Base-by-base conservation (phyloP, 2,329 filamentous ascomycete genomes). In the Aspergillus aculeatinus region DNA sequence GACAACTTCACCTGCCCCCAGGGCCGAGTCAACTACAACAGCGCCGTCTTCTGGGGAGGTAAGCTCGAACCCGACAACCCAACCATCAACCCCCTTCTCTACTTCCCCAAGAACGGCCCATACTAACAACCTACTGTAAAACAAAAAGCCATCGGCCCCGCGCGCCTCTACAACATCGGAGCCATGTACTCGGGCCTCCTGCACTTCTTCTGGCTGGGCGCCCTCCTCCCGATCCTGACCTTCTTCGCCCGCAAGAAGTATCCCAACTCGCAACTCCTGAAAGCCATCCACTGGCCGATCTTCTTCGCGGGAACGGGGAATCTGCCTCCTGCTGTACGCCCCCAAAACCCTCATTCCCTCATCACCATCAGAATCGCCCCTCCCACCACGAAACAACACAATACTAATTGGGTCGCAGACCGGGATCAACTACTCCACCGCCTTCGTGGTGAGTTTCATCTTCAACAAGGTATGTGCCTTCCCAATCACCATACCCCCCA, bases 191-290 rank as follows among this genome's bases (percentile, higher is more conserved):
- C 74, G 3, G 68, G 73, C 1, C 70, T 82, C 14, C 67, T 82
- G 12, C 78, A 81, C 60, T 79, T 82, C 64, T 82, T 82, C 71
- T 82, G 79, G 76, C 78, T 82, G 21, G 81, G 76, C 31, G 72
- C 74, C 31, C 65, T 79, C 11, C 65, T 79, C 14, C 79, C 80
- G 1, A 69, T 80, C 0, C 65, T 80, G 23, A 81, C 79, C 51
- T 89, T 75, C 63, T 61, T 75, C 21, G 74, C 87, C 42, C 85
- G 85, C 5, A 82, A 85, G 52, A 78, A 79, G 55, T 89, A 81
- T 68, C 86, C 87, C 16, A 82, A 81, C 67, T 84, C 81, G 2
- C 58, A 61, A 1, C 53, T 67, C 14, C 44, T 67, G 16, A 47
- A 60, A 1, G 64, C 64, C 14, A 42, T 67, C 11, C 74, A 60